phyloP scores from a whole-genome alignment of 495 filamentous ascomycete species.

The Lepraria neglecta region DNA sequence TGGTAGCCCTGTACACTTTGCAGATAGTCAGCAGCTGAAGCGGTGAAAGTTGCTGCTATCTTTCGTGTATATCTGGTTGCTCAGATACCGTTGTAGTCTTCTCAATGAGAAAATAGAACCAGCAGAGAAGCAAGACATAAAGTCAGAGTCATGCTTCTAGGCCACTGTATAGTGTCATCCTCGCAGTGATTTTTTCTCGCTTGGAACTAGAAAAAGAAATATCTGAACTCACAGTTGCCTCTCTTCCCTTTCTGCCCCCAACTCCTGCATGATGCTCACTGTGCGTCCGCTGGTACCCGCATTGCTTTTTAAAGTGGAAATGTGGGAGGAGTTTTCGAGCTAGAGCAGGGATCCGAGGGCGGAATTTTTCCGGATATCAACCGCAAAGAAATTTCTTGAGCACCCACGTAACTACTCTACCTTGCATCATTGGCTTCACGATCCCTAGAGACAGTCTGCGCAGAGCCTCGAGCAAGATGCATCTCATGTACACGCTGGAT shows the following conservation, averaged over 20 bases:
- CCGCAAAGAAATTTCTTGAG: neutral
- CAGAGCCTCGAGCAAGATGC: conserved; percentile 36
- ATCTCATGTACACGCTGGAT: conserved; percentile 73
- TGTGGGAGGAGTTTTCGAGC: neutral
- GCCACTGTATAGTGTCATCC: conserved; percentile 44
- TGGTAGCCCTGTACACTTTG: neutral
- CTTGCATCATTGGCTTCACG: neutral
- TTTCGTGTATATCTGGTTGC: conserved; percentile 33
- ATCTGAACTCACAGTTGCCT: conserved; percentile 14
- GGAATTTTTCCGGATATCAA: conserved; percentile 4
- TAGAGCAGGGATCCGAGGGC: conserved; percentile 3
- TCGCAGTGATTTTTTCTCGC: conserved; percentile 26
- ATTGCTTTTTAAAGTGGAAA: neutral
- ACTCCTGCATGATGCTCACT: conserved; percentile 8
- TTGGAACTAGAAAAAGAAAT: neutral
- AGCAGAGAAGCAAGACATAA: conserved; percentile 70
- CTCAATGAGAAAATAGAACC: conserved; percentile 43
- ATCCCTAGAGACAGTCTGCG: too few relatives aligned
- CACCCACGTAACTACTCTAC: neutral
- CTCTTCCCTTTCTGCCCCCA: neutral
- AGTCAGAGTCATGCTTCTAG: conserved; percentile 57
- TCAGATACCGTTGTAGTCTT: conserved; percentile 99
- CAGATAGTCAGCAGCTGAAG: neutral
- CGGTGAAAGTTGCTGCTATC: neutral
- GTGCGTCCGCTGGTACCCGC: neutral